phyloP scores from a whole-genome alignment of 2,329 filamentous ascomycete species.

The Coleophoma crateriformis region DNA sequence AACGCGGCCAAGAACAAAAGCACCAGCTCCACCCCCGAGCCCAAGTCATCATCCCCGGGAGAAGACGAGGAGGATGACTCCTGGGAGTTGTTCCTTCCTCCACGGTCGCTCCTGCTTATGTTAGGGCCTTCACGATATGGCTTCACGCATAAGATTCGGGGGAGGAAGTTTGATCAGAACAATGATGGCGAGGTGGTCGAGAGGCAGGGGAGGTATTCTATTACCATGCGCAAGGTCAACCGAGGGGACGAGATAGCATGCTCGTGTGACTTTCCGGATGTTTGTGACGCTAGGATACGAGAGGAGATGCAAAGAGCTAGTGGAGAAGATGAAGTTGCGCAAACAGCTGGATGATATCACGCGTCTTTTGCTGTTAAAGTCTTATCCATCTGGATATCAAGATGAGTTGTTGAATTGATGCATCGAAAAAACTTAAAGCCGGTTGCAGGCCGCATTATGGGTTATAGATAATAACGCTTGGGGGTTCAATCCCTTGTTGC shows the following conservation, averaged over 20 bases:
- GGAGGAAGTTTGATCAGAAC: slow-evolving; percentile 6
- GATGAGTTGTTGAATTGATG: too few relatives aligned
- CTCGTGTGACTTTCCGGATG: slow-evolving; percentile 5
- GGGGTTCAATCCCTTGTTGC: too few relatives aligned
- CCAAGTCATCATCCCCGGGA: background rate
- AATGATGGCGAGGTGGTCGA: background rate
- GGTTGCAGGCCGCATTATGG: too few relatives aligned
- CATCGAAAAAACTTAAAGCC: too few relatives aligned
- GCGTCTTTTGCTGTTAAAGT: too few relatives aligned
- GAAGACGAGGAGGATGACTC: background rate
- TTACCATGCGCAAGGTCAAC: slow-evolving; percentile 7
- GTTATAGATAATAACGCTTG: too few relatives aligned
- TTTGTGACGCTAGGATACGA: slow-evolving; percentile 8
- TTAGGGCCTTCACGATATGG: slow-evolving; percentile 6
- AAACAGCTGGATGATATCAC: too few relatives aligned
- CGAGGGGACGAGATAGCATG: slow-evolving; percentile 1
- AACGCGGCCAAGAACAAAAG: too few relatives aligned
- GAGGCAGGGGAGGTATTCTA: slow-evolving; percentile 6
- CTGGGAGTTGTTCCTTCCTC: slow-evolving; percentile 4
- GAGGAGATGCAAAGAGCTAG: background rate
- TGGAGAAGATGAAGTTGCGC: too few relatives aligned
- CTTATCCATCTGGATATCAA: too few relatives aligned
- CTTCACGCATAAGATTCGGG: slow-evolving; percentile 5
- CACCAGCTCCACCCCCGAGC: too few relatives aligned
- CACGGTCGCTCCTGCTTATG: slow-evolving; percentile 5